Conservation (phyloP, 2,329 filamentous ascomycete genomes). For the Aureobasidium zeae region DNA sequence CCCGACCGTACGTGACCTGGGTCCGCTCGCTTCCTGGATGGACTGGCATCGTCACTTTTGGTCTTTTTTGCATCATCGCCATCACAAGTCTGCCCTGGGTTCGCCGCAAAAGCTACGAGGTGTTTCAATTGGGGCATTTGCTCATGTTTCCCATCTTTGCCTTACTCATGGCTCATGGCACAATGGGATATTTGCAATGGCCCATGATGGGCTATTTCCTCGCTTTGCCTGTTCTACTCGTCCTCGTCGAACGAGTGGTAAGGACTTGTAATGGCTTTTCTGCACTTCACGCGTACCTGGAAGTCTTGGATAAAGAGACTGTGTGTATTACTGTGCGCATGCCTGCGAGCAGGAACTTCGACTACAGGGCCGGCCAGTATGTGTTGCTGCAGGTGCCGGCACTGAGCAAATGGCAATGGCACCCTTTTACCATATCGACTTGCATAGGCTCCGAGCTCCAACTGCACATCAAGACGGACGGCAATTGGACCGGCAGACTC, state of each 20-base stretch:
- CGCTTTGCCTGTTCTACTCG: slow-evolving; percentile 44
- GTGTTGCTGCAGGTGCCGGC: slow-evolving; percentile 47
- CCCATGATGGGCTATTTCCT: slow-evolving; percentile 51
- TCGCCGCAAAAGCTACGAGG: slow-evolving; percentile 44
- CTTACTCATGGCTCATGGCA: slow-evolving; percentile 47
- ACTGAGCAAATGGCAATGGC: slow-evolving; percentile 49
- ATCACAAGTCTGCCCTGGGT: slow-evolving; percentile 43
- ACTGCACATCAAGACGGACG: slow-evolving; percentile 51
- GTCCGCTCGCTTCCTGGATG: slow-evolving; percentile 42
- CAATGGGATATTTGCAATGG: slow-evolving; percentile 41
- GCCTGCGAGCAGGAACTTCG: slow-evolving; percentile 42
- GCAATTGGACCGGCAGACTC: slow-evolving; percentile 46
- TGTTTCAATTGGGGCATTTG: slow-evolving; percentile 49
- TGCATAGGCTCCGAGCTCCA: slow-evolving; percentile 45
- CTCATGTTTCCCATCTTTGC: slow-evolving; percentile 52
- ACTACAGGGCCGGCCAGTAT: slow-evolving; percentile 49
- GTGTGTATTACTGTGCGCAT: slow-evolving; percentile 42
- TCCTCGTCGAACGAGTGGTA: slow-evolving; percentile 41
- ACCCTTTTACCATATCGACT: slow-evolving; percentile 50
- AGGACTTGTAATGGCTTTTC: slow-evolving; percentile 42
- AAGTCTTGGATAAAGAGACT: slow-evolving; percentile 45
- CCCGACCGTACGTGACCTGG: slow-evolving; percentile 39
- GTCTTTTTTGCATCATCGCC: slow-evolving; percentile 42
- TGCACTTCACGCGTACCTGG: slow-evolving; percentile 39
- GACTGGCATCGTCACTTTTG: slow-evolving; percentile 42